These are phyloP conservation scores for Phytopythium vexans DNA, from an alignment of 352 stramenopile species.

Conservation along the genomic window DNA sequence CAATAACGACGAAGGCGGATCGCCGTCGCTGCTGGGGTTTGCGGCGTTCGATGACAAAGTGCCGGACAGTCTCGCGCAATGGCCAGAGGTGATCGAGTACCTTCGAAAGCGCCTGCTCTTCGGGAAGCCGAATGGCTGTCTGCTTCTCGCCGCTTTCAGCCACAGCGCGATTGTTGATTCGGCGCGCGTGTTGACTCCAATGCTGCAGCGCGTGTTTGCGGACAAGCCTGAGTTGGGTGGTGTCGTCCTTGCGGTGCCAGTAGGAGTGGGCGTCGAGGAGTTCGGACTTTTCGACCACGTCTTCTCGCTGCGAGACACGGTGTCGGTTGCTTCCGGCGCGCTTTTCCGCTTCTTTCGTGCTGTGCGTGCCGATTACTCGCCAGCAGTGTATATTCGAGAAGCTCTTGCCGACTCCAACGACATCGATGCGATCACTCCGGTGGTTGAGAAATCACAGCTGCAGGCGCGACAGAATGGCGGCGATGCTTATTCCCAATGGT, in stretches of 20 bases:
- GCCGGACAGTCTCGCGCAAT: conserved; percentile 33
- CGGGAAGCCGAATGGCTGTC: conserved; percentile 39
- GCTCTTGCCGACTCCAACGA: conserved; percentile 11
- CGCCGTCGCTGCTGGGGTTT: conserved; percentile 38
- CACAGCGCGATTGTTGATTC: conserved; percentile 25
- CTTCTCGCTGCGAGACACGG: conserved; percentile 50
- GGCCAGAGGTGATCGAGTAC: conserved; percentile 64
- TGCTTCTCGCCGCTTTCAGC: conserved; percentile 50
- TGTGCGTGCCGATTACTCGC: conserved; percentile 42
- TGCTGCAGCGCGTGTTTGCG: conserved; percentile 45
- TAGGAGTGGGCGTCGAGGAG: conserved; percentile 51
- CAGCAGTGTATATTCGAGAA: conserved; percentile 29
- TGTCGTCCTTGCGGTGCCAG: conserved; percentile 44
- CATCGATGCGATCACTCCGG: conserved; percentile 19
- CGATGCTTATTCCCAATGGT: conserved; percentile 40
- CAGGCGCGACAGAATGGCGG: conserved; percentile 26
- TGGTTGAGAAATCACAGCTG: conserved; percentile 32
- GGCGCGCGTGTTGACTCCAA: conserved; percentile 15
- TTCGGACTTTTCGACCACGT: conserved; percentile 56
- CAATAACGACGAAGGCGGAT: conserved; percentile 5
- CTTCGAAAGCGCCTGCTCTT: conserved; percentile 57
- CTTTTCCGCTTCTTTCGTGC: conserved; percentile 62
- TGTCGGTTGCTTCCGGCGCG: conserved; percentile 38
- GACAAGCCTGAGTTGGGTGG: conserved; percentile 34
- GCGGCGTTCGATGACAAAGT: conserved; percentile 63